A percentile compares a stretch with the other conserved stretches of the same genome.
Conservation (phyloP, 116 monocot genomes). For the Thalassia testudinum region DNA sequence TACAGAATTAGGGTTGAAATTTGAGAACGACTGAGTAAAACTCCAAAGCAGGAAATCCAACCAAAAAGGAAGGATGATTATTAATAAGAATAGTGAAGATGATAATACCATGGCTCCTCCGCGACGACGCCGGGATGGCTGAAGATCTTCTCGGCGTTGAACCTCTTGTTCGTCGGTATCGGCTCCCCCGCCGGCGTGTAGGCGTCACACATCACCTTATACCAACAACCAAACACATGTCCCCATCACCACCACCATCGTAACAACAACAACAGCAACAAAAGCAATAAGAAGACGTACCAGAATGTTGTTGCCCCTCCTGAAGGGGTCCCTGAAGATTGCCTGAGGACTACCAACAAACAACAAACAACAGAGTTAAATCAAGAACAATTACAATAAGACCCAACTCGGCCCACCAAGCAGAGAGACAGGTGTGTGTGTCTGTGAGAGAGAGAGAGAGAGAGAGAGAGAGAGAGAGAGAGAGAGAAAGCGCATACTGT, state of each 20-base stretch:
- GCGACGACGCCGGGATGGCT: slow-evolving; percentile 28
- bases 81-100: no score
- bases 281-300: slow-evolving; percentile 9
- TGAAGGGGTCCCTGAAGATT: slow-evolving; percentile 58
- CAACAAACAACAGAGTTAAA: neutral
- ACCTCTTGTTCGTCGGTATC: slow-evolving; percentile 48
- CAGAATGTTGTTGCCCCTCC: slow-evolving; percentile 56
- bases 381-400: neutral
- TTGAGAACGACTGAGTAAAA: no score
- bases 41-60: no score
- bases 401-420: no score
- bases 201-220: slow-evolving; percentile 41
- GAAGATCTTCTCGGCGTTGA: slow-evolving; percentile 32
- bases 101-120: slow-evolving; percentile 40
- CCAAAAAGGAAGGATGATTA: no score
- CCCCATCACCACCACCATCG: neutral
- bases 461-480: neutral
- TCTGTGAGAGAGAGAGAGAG: no score
- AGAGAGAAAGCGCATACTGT: slow-evolving; percentile 16
- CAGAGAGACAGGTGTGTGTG: no score
- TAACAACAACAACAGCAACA: neutral
- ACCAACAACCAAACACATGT: no score
- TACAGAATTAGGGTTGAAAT: no score
- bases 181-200: slow-evolving; percentile 42
- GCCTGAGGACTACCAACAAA: slow-evolving; percentile 29